A percentile compares a stretch with the other conserved stretches of the same genome.
Evolutionary conservation across 176 grass and related monocot species (phyloP).

Genomic region (Oryza officinalis): DNA sequence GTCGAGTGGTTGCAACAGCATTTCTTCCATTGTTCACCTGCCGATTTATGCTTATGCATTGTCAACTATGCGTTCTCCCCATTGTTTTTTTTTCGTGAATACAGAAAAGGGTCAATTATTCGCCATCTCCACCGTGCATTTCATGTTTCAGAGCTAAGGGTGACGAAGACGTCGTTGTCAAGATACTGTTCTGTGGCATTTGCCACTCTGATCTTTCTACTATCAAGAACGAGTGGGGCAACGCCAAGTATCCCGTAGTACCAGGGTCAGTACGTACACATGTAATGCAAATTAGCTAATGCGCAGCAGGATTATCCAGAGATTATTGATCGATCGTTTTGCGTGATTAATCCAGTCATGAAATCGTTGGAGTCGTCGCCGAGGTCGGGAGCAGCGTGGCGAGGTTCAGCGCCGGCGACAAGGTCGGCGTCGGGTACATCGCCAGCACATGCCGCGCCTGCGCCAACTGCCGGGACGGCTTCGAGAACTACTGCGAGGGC

Average conservation of each 20-base stretch:
- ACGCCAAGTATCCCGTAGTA: constrained; percentile 32
- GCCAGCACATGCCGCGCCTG: constrained; percentile 43
- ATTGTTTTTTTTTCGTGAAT: neutral
- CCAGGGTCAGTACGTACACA: constrained; percentile 25
- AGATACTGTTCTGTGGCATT: constrained; percentile 41
- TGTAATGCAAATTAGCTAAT: neutral
- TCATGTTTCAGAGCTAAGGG: constrained; percentile 3
- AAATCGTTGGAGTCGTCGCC: constrained; percentile 44
- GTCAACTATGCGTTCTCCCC: neutral
- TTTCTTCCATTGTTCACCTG: neutral
- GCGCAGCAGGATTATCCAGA: neutral
- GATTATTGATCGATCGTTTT: neutral
- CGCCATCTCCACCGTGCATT: neutral
- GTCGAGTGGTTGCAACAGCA: neutral
- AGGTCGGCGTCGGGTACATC: constrained; percentile 51
- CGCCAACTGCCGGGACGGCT: constrained; percentile 20
- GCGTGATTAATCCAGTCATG: constrained; percentile 37
- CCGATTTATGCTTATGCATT: neutral
- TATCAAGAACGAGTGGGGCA: constrained; percentile 44
- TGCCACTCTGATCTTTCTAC: constrained; percentile 39
- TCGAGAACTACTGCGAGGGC: constrained; percentile 50
- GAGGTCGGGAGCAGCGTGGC: constrained; percentile 34
- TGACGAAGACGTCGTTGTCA: constrained; percentile 14
- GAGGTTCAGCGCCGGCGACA: constrained; percentile 46
- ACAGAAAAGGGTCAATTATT: neutral